Percentiles rank a stretch among this genome's conserved stretches.
These are phyloP conservation scores for Colletotrichum sp. DNA, from an alignment of 2,329 filamentous ascomycete species.

Conservation along the genomic window DNA sequence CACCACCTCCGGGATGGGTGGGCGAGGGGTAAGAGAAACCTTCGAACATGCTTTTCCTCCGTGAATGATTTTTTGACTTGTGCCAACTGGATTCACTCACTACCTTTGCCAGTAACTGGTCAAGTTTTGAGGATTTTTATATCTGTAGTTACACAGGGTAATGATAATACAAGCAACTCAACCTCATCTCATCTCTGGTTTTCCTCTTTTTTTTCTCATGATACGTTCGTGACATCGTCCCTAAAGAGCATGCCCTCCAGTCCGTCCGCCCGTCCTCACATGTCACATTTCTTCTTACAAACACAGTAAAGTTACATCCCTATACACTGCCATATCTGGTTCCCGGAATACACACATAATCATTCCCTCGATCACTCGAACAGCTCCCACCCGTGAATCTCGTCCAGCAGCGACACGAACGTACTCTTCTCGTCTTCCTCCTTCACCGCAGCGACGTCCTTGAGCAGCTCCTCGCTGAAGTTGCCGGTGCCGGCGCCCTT, in stretches of 20 bases:
- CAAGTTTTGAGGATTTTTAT: neutral
- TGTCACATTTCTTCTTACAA: neutral
- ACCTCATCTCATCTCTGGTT: neutral
- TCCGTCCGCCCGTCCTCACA: neutral
- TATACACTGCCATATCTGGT: neutral
- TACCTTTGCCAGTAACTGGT: neutral
- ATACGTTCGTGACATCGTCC: slow-evolving; percentile 3
- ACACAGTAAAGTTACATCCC: neutral
- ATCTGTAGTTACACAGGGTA: neutral
- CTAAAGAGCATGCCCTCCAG: neutral
- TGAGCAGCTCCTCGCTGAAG: slow-evolving; percentile 54
- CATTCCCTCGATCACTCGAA: neutral
- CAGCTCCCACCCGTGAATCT: slow-evolving; percentile 40
- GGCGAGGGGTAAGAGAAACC: slow-evolving; percentile 48
- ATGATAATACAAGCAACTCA: slow-evolving; percentile 4
- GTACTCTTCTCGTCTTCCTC: slow-evolving; percentile 36
- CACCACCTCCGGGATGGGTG: slow-evolving; percentile 36
- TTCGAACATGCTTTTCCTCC: slow-evolving; percentile 33
- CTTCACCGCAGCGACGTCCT: slow-evolving; percentile 49
- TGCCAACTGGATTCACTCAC: neutral
- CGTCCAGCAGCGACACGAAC: slow-evolving; percentile 43
- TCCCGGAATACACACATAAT: neutral
- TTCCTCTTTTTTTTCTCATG: neutral
- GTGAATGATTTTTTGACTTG: neutral
- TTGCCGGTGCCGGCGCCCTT: slow-evolving; percentile 50